Base-by-base conservation (phyloP, 495 filamentous ascomycete species). In the Penicillium roqueforti region DNA sequence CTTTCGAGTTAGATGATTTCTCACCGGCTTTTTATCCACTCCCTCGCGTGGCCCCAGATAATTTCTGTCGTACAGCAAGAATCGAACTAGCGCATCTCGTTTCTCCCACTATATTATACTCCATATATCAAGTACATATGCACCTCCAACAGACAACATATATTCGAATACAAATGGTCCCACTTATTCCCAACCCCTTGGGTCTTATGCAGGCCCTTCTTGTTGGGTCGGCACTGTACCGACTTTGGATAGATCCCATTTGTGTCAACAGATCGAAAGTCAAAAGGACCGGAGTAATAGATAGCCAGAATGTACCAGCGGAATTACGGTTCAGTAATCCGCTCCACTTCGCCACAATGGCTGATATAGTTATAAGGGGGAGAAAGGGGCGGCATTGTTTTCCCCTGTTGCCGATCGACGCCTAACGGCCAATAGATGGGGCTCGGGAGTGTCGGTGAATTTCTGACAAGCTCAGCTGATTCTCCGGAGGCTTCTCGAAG, bases 361-460 rank as follows among this genome's bases (percentile, higher is more conserved):
- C 45, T 32, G 28, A 16, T 22, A 47, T 36, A n/a, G 32, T 11
- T 41, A 38, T 28, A 38, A 29, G 42, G 32, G 51, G 29, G 42
- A 14, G 0, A 19, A 43, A 42, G 37, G 50, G 26, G 50, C 16
- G 45, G 31, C 50, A 52, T 52, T 44, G 39, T 44, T 52, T 25
- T 34, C 36, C 54, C 28, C 38, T 51, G 25, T 55, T 37, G 45
- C 25, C 54, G 62, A 65, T 65, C 59, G 51, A 47, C 59, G 14
- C 29, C 51, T 37, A 60, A 56, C 53, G 53, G 60, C 55, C 60
- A 50, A 29, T 53, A 50, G 46, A 39, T 51, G 47, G 46, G 51
- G 38, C 22, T 55, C 58, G 54, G 41, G 48, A 67, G 48, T 67
- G 61, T 67, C 61, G 64, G 64, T 67, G 64, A 65, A 65, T 62